Conservation (phyloP, 148 eudicot genomes). For the Chenopodium suecicum region DNA sequence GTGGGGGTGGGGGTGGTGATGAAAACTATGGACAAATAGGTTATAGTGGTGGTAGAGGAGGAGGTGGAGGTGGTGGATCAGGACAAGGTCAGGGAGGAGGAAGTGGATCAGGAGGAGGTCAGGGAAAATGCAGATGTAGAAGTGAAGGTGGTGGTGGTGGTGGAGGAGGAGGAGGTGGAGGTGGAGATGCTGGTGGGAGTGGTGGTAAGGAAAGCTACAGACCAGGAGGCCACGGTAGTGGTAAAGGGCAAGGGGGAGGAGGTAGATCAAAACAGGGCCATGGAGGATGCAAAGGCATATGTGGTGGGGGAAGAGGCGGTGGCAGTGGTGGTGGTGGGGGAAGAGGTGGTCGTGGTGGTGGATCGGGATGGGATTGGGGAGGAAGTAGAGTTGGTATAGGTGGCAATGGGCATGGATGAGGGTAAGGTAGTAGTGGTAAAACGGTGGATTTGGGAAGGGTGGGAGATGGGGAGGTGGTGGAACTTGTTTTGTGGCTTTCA, state of each 20-base stretch:
- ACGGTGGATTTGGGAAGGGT: neutral
- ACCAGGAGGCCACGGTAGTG: neutral
- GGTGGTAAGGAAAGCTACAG: neutral
- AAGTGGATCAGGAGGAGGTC: neutral
- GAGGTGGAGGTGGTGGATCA: neutral
- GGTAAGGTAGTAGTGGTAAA: neutral
- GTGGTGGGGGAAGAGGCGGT: neutral
- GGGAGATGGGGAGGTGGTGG: neutral
- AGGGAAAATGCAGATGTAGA: too few relatives aligned
- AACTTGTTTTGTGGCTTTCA: too few relatives aligned
- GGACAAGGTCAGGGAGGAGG: neutral
- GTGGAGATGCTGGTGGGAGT: neutral
- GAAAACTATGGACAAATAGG: too few relatives aligned
- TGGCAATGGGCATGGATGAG: neutral
- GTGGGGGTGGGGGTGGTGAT: neutral
- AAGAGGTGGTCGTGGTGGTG: conserved; percentile 15
- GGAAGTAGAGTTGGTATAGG: neutral
- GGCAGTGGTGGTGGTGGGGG: neutral
- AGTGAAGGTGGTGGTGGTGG: neutral
- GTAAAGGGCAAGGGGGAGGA: neutral
- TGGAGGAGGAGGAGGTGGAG: neutral
- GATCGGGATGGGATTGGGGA: conserved; percentile 11
- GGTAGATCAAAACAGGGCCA: conserved; percentile 6
- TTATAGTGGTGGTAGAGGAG: neutral
- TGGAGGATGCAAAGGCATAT: neutral